Percentiles rank a stretch among this genome's conserved stretches.
Evolutionary conservation across 176 grass and related monocot genomes (phyloP).

Genomic region (Pontederia paniculata): DNA sequence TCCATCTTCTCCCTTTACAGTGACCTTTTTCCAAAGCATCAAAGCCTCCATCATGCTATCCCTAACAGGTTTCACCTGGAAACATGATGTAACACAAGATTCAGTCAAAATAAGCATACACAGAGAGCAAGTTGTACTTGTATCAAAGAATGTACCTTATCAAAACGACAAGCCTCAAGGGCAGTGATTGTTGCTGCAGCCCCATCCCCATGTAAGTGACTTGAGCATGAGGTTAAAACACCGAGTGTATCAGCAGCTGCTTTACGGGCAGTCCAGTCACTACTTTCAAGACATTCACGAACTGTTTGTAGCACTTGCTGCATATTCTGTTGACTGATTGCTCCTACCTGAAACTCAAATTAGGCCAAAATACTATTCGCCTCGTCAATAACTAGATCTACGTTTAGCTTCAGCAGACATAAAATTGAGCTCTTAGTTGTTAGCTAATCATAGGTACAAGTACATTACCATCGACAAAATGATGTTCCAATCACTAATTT

Average conservation of each 20-base stretch:
- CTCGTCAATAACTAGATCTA: background rate
- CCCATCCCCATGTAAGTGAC: constrained; percentile 72
- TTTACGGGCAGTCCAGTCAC: constrained; percentile 87
- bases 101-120: background rate
- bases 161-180: constrained; percentile 89
- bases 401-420: too few species aligned
- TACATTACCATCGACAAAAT: too few species aligned
- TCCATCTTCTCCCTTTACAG: constrained; percentile 32
- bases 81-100: background rate
- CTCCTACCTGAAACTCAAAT: constrained; percentile 72
- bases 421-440: too few species aligned
- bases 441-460: too few species aligned
- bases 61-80: constrained; percentile 88
- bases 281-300: constrained; percentile 86
- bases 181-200: constrained; percentile 54
- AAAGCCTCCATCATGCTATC: constrained; percentile 89
- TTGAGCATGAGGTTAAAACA: constrained; percentile 61
- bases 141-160: constrained; percentile 51
- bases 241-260: constrained; percentile 81
- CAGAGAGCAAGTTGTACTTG: background rate
- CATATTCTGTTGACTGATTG: constrained; percentile 73
- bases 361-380: too few species aligned
- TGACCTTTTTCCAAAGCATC: constrained; percentile 72
- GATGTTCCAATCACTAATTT: too few species aligned
- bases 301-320: constrained; percentile 71